Evolutionary conservation across 2,329 filamentous ascomycete species (phyloP), one percentile per base, ranked within the genome.

Genomic region (Sclerotinia spermophila): DNA sequence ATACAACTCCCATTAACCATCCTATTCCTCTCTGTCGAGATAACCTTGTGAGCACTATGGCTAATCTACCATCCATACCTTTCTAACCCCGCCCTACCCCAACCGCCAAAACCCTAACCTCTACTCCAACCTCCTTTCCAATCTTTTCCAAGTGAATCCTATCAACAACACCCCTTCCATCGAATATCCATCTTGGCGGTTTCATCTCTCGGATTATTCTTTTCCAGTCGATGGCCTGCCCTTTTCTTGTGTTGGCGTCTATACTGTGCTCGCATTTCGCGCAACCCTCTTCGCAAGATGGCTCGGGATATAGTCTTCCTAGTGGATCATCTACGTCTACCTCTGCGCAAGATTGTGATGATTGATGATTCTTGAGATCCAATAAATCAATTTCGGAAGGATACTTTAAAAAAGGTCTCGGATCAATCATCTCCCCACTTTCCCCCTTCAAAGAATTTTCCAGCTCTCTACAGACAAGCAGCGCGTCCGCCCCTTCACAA

Each of bases 401-500:
- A 19, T n/a, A 13, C 1, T 11, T 55, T 21, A 44, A n/a, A 45
- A 77, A 76, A 5, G 77, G 76, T 15, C 76, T 65, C 6, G 76
- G 76, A 61, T 77, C 76, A 30, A 40, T 35, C 21, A 5, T 19
- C 1, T 59, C 44, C 53, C 21, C 35, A 10, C n/a, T 45, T 61
- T 42, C 30, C 5, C 8, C 30, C n/a, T 42, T 17, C 30, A 24
- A 7, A 55, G 72, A 74, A 61, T 81, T 81, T 38, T 80, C 80
- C 77, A 87, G 86, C 69, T 86, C 83, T 67, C 86, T 86, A 72
- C 86, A 80, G 55, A 87, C 81, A 38, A 86, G 79, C 7, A 86
- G 79, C 0, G 84, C 85, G 62, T 84, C 80, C 0, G 83, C 81
- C 15, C 80, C 80, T 7, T 79, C 75, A 65, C 83, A 85, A 2